These are phyloP conservation scores for Clonostachys chloroleuca DNA, from an alignment of 2,329 filamentous ascomycete species.

Conservation along the genomic window DNA sequence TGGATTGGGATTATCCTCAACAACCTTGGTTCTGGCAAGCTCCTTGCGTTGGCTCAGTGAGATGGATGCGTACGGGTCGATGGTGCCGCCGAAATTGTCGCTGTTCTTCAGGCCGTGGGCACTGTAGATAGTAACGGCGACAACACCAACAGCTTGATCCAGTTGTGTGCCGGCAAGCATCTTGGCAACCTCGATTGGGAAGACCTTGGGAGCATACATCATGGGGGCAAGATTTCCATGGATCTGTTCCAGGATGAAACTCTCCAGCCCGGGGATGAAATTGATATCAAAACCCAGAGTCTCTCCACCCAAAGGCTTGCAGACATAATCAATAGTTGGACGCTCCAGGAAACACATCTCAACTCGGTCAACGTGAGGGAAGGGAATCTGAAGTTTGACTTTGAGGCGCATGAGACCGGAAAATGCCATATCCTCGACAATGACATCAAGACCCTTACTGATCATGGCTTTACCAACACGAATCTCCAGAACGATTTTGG, in stretches of 20 bases:
- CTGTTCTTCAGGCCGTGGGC: conserved; percentile 91
- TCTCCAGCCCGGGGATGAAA: conserved; percentile 92
- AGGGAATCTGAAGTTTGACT: conserved; percentile 93
- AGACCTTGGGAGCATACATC: conserved; percentile 98
- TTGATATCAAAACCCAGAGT: conserved; percentile 98
- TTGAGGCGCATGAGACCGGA: conserved; percentile 95
- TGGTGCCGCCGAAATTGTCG: conserved; percentile 87
- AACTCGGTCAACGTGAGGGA: conserved; percentile 90
- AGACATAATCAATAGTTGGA: conserved; percentile 92
- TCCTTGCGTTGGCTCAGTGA: conserved; percentile 80
- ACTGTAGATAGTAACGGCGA: conserved; percentile 87
- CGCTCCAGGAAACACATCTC: conserved; percentile 93
- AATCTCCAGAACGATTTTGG: conserved; percentile 92
- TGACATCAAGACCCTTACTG: conserved; percentile 94
- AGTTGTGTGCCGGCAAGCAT: conserved; percentile 93
- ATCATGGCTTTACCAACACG: conserved; percentile 94
- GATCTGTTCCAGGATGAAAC: conserved; percentile 93
- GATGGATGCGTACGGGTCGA: conserved; percentile 84
- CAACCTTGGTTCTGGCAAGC: conserved; percentile 83
- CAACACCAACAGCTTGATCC: conserved; percentile 90
- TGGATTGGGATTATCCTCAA: conserved; percentile 80
- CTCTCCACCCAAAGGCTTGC: conserved; percentile 94
- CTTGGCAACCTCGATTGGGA: conserved; percentile 97
- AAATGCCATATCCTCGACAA: conserved; percentile 97
- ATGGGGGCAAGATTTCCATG: conserved; percentile 91